Conservation (phyloP, 2,329 filamentous ascomycete species). For the Torrubiellomyces zombiae region DNA sequence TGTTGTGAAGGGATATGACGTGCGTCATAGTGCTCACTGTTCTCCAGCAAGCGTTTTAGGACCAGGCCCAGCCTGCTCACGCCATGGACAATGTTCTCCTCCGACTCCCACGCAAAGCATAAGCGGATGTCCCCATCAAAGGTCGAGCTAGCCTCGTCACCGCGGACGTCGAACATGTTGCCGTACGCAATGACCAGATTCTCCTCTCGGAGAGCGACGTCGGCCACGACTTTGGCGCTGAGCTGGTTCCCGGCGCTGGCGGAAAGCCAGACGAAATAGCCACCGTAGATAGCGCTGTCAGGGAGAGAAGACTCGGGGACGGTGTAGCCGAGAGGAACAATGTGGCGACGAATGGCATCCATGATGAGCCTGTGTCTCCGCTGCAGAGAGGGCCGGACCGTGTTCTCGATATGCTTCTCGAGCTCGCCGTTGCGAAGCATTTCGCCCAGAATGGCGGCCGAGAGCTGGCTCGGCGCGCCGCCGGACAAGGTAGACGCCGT, state of each 20-base stretch:
- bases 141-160: slow-evolving; percentile 31
- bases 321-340: slow-evolving; percentile 45
- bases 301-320: slow-evolving; percentile 20
- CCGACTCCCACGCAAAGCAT: slow-evolving; percentile 59
- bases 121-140: slow-evolving; percentile 47
- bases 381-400: slow-evolving; percentile 27
- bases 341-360: slow-evolving; percentile 36
- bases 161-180: slow-evolving; percentile 49
- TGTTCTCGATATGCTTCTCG: slow-evolving; percentile 23
- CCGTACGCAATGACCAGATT: slow-evolving; percentile 53
- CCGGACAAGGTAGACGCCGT: slow-evolving; percentile 38
- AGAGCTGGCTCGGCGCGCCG: slow-evolving; percentile 39
- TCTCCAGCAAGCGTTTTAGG: slow-evolving; percentile 14
- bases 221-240: slow-evolving; percentile 38
- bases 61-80: slow-evolving; percentile 43
- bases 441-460: slow-evolving; percentile 32
- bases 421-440: slow-evolving; percentile 28
- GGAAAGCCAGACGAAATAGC: slow-evolving; percentile 73
- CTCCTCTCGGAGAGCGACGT: slow-evolving; percentile 42
- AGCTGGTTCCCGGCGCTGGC: slow-evolving; percentile 30
- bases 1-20: too few relatives aligned
- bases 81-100: slow-evolving; percentile 48
- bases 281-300: slow-evolving; percentile 43
- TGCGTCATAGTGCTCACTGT: slow-evolving; percentile 11
- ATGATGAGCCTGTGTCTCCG: slow-evolving; percentile 34